Evolutionary conservation across 2,329 filamentous ascomycete genomes (phyloP).

Genomic region (Cladorrhinum sp.): DNA sequence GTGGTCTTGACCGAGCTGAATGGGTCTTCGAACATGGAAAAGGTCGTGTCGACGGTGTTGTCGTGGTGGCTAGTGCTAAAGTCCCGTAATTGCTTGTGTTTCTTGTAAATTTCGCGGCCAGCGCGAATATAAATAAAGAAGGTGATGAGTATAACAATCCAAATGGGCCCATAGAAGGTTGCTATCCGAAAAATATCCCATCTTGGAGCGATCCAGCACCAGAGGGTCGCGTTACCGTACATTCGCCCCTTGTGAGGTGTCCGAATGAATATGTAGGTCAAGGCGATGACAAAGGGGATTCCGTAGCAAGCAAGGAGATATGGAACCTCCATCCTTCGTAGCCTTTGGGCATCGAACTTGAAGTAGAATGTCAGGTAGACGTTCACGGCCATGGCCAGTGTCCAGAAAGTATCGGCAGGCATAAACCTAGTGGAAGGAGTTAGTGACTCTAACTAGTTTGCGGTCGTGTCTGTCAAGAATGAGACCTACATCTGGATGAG

Average conservation of each 20-base stretch:
- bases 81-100: slow-evolving; percentile 59
- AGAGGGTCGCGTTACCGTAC: slow-evolving; percentile 73
- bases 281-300: slow-evolving; percentile 64
- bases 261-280: slow-evolving; percentile 65
- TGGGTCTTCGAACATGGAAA: slow-evolving; percentile 41
- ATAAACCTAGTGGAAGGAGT: slow-evolving; percentile 61
- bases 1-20: slow-evolving; percentile 55
- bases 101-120: slow-evolving; percentile 65
- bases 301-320: slow-evolving; percentile 72
- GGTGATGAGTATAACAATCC: slow-evolving; percentile 60
- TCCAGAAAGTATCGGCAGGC: slow-evolving; percentile 73
- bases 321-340: slow-evolving; percentile 66
- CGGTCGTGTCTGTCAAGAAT: not conserved
- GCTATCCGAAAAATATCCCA: slow-evolving; percentile 73
- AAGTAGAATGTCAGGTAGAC: slow-evolving; percentile 79
- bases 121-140: slow-evolving; percentile 64
- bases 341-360: slow-evolving; percentile 62
- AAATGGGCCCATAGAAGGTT: slow-evolving; percentile 71
- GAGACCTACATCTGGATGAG: slow-evolving; percentile 73
- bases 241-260: slow-evolving; percentile 51
- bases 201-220: slow-evolving; percentile 71
- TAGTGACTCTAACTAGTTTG: slow-evolving; percentile 7
- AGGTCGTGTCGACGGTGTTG: slow-evolving; percentile 32
- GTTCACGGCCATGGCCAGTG: slow-evolving; percentile 78
- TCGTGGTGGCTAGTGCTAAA: slow-evolving; percentile 50